These are phyloP conservation scores for Starmerella etchellsii DNA, from an alignment of 805 yeast species.

Conservation along the genomic window DNA sequence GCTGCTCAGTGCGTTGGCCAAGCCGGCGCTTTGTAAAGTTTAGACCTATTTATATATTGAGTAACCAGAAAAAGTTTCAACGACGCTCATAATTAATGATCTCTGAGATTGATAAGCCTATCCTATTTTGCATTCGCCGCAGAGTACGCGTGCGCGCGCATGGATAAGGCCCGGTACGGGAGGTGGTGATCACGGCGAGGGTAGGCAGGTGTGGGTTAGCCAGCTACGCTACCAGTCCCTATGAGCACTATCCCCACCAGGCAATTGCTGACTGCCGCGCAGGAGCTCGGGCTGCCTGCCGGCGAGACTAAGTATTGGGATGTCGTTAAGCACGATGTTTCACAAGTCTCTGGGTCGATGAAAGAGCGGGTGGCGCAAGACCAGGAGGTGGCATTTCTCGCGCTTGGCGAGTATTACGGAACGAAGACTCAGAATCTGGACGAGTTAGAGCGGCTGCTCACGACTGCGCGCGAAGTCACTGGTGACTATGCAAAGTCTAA, in stretches of 20 bases:
- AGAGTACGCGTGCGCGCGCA: too few relatives aligned
- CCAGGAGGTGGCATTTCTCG: constrained; percentile 59
- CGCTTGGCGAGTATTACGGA: constrained; percentile 62
- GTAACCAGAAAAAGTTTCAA: too few relatives aligned
- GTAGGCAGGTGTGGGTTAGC: too few relatives aligned
- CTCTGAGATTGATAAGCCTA: too few relatives aligned
- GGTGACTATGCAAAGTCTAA: constrained; percentile 81
- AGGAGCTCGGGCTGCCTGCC: constrained; percentile 17
- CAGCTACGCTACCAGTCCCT: too few relatives aligned
- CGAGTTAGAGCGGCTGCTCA: constrained; percentile 49
- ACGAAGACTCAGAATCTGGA: constrained; percentile 31
- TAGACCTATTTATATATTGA: too few relatives aligned
- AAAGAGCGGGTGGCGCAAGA: constrained; percentile 36
- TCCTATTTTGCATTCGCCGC: too few relatives aligned
- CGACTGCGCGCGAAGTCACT: constrained; percentile 57
- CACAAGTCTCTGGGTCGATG: constrained; percentile 16
- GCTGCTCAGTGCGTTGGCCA: constrained; percentile 2
- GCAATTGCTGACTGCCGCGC: constrained; percentile 27
- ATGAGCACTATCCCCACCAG: constrained; percentile 8
- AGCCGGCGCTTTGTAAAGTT: background rate
- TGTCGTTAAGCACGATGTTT: constrained; percentile 16
- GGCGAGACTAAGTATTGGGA: constrained; percentile 12
- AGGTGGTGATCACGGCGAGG: too few relatives aligned
- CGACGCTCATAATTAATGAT: too few relatives aligned
- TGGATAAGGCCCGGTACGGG: too few relatives aligned